Conservation (phyloP, 176 grass and related monocot genomes). For the Aegilops umbellulata region DNA sequence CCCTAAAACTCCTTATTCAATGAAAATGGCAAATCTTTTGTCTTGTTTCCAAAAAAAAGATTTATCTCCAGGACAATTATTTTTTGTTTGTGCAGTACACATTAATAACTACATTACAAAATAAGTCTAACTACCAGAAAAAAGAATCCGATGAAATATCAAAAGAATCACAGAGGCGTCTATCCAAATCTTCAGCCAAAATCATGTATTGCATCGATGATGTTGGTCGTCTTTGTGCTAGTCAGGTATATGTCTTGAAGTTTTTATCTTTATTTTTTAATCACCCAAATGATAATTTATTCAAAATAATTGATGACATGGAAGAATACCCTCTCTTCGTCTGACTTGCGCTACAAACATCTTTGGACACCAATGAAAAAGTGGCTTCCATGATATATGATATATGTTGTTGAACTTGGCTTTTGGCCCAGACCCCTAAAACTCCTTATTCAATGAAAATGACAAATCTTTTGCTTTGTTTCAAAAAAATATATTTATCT, state of each 20-base stretch:
- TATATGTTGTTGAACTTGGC: no score
- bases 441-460: no score
- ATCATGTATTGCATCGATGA: constrained; percentile 73
- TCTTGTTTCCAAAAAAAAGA: no score
- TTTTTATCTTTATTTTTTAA: neutral
- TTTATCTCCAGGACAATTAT: neutral
- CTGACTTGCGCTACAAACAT: no score
- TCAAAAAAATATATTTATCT: neutral
- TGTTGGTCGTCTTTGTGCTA: constrained; percentile 72
- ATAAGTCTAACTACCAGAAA: constrained; percentile 14
- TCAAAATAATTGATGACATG: no score
- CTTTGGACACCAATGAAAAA: no score
- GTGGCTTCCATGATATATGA: no score
- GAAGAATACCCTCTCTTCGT: no score
- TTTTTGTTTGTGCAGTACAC: constrained; percentile 46
- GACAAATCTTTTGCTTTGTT: no score
- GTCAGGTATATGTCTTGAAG: constrained; percentile 50
- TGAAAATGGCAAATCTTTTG: no score
- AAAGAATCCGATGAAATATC: constrained; percentile 65
- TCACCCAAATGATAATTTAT: neutral
- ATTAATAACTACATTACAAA: constrained; percentile 50
- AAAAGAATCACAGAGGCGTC: constrained; percentile 47
- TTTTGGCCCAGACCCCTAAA: no score
- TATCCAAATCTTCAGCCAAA: constrained; percentile 54
- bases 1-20: no score